Base-by-base conservation (phyloP, 2,329 filamentous ascomycete genomes). In the Trichoderma polysporum region DNA sequence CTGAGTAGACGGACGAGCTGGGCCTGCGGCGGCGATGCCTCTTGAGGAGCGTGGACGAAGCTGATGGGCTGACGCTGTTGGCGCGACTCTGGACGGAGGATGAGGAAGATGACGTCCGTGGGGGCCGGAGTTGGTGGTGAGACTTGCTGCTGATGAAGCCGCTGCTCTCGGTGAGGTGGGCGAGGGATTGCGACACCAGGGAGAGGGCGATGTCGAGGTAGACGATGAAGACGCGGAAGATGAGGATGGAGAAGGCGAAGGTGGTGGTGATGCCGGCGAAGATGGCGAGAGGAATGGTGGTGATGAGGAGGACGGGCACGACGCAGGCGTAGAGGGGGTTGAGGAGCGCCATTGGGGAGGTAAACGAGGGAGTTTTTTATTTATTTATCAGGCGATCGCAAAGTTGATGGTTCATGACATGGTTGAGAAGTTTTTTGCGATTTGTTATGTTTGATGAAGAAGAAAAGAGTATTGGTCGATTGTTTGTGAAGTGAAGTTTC, bases 221-320 rank as follows among this genome's bases (percentile, higher is more conserved):
- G 66, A 90, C 84, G 60, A 90, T 74, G 53, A 85, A 79, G 27
- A 89, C 84, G 27, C 88, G 84, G 69, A 89, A 77, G 73, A 86
- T 82, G 57, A 91, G 83, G 39, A 90, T 81, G 41, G 84, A 80
- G 70, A 89, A 85, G 45, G 89, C 87, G 56, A 90, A 71, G 4
- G 82, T 83, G 64, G 88, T 88, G 35, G 89, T 91, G 69, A 90
- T 78, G 69, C 83, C 84, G 61, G 89, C 89, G 64, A 88, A 84
- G 58, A 90, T 74, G 71, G 86, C 83, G 62, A 91, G 82, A 9
- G 89, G 89, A 13, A 90, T 78, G 25, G 88, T 88, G 72, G 89
- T 80, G 69, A 90, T 69, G 73, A 87, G 82, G 70, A 91, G 79
- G 72, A 90, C 82, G n/a, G 88, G 88, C 60, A 90, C 81, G 61